Conservation (phyloP, 2,329 filamentous ascomycete species). For the Ophiocordyceps australis region DNA sequence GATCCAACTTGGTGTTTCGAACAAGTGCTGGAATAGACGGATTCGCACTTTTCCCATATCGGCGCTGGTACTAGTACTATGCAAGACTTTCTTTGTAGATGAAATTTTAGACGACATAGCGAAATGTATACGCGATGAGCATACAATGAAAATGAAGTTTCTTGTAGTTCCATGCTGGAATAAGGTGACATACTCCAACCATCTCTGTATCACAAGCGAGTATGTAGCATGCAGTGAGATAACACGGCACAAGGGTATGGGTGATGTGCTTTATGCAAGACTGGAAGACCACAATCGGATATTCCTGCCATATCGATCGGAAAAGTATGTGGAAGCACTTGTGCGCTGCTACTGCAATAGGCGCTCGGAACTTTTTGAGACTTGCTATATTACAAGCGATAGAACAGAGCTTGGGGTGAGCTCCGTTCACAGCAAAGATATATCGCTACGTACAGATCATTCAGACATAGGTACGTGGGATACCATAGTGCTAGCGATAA, state of each 20-base stretch:
- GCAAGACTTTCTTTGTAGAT: not conserved
- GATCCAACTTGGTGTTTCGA: not conserved
- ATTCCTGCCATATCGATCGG: not conserved
- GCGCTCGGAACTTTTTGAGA: not conserved
- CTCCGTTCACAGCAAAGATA: not conserved
- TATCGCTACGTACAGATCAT: not conserved
- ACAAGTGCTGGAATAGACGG: not conserved
- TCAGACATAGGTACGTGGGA: not conserved
- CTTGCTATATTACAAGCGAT: not conserved
- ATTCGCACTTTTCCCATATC: not conserved
- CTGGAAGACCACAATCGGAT: not conserved
- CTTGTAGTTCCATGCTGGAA: not conserved
- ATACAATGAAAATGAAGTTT: not conserved
- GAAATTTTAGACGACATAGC: not conserved
- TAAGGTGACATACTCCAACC: not conserved
- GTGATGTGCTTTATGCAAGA: not conserved
- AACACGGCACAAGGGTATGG: not conserved
- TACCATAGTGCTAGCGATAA: not conserved
- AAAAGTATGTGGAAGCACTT: not conserved
- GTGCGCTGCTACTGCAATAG: not conserved
- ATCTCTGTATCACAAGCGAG: not conserved
- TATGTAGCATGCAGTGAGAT: not conserved
- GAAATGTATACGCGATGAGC: not conserved
- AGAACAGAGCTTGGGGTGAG: not conserved
- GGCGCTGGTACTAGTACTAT: not conserved